Evolutionary conservation across 495 filamentous ascomycete species (phyloP).

Genomic region (Penicillium cataractarum): DNA sequence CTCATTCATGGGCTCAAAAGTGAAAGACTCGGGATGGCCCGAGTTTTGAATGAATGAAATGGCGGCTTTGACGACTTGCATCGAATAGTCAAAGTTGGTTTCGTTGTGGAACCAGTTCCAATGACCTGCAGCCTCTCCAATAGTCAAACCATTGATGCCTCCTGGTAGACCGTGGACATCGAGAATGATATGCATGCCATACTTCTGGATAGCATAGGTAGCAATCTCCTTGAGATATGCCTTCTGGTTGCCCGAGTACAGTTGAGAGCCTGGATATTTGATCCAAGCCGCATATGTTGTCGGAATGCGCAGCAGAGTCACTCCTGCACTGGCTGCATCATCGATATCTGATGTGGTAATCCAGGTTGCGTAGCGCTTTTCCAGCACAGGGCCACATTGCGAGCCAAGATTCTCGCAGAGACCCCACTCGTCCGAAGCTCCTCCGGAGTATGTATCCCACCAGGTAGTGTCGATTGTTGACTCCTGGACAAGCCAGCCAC

Average conservation of each 20-base stretch:
- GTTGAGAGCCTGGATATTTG: slow-evolving; percentile 32
- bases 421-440: slow-evolving; percentile 8
- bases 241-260: slow-evolving; percentile 32
- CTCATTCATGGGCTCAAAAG: slow-evolving; percentile 31
- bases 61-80: slow-evolving; percentile 26
- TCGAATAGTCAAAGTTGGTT: slow-evolving; percentile 31
- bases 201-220: slow-evolving; percentile 29
- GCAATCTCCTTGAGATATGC: slow-evolving; percentile 29
- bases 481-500: slow-evolving; percentile 9
- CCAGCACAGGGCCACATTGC: slow-evolving; percentile 5
- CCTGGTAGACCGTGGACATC: slow-evolving; percentile 35
- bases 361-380: slow-evolving; percentile 8
- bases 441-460: not conserved
- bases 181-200: slow-evolving; percentile 34
- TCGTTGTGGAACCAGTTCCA: slow-evolving; percentile 33
- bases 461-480: slow-evolving; percentile 1
- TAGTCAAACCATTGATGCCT: slow-evolving; percentile 28
- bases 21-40: slow-evolving; percentile 25
- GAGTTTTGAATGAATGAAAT: slow-evolving; percentile 28
- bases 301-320: slow-evolving; percentile 12
- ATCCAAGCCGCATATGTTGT: slow-evolving; percentile 27
- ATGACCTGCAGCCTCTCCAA: slow-evolving; percentile 32
- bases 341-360: slow-evolving; percentile 7
- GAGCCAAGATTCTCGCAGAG: slow-evolving; percentile 10
- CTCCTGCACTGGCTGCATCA: not conserved